Evolutionary conservation across 441 rosid species (phyloP).

Genomic region (Populus hybrid): DNA sequence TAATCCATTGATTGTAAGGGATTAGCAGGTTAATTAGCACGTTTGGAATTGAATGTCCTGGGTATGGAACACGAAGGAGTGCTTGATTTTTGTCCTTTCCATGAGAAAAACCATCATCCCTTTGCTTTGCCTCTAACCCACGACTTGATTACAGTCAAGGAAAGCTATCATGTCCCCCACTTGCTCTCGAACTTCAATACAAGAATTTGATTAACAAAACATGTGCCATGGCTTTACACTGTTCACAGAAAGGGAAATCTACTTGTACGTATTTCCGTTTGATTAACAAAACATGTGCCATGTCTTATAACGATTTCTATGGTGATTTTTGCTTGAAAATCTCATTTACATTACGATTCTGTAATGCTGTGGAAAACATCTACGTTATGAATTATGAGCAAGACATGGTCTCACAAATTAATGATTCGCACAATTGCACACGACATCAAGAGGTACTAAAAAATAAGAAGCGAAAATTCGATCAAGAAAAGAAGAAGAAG

Average conservation of each 20-base stretch:
- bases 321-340: not conserved
- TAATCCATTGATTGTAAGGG: no score
- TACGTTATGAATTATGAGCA: no score
- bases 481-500: not conserved
- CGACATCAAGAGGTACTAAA: no score
- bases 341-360: not conserved
- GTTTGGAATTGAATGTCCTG: no score
- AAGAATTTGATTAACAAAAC: not conserved
- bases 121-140: not conserved
- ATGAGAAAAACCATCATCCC: not conserved
- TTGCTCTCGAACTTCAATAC: not conserved
- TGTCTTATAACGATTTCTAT: no score
- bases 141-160: not conserved
- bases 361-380: no score
- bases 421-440: no score
- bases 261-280: no score
- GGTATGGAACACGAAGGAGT: not conserved
- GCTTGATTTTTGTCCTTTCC: not conserved
- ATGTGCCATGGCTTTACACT: not conserved
- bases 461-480: no score
- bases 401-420: no score
- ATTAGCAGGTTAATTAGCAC: no score
- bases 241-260: not conserved
- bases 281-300: no score
- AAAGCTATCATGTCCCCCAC: not conserved